Evolutionary conservation across 2,329 filamentous ascomycete genomes (phyloP).

Genomic region (Aspergillus neoniger): DNA sequence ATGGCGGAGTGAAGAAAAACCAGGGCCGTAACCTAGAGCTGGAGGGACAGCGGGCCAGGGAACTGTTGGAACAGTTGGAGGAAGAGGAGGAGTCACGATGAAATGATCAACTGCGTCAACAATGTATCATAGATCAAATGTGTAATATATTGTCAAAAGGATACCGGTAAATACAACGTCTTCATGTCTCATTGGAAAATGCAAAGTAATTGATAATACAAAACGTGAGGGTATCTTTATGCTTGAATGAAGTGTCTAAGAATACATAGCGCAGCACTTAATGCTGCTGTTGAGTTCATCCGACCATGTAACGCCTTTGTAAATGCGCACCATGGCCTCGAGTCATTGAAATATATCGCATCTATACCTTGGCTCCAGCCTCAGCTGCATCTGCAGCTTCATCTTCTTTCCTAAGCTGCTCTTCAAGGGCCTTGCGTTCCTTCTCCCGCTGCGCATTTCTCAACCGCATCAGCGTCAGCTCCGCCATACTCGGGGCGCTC

Average conservation of each 20-base stretch:
- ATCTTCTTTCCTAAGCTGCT: conserved; percentile 55
- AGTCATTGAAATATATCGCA: background rate
- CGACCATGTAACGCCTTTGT: background rate
- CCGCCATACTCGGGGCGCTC: conserved; percentile 45
- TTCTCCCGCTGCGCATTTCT: conserved; percentile 58
- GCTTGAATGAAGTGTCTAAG: conserved; percentile 7
- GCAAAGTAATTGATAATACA: background rate
- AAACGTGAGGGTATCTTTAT: conserved; percentile 18
- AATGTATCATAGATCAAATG: conserved; percentile 16
- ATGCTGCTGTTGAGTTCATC: background rate
- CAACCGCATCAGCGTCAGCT: conserved; percentile 57
- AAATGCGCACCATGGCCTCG: background rate
- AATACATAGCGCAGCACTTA: background rate
- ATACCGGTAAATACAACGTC: background rate
- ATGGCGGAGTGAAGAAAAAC: conserved; percentile 42
- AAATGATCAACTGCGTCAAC: conserved; percentile 22
- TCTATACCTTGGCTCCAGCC: conserved; percentile 20
- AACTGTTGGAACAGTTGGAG: conserved; percentile 40
- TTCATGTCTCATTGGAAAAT: background rate
- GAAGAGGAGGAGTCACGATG: conserved; percentile 35
- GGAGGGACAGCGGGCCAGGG: conserved; percentile 38
- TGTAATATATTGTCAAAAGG: conserved; percentile 22
- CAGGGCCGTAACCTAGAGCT: conserved; percentile 21
- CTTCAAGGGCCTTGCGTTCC: conserved; percentile 55
- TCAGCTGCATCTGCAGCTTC: conserved; percentile 44